A percentile compares a stretch with the other conserved stretches of the same genome.
phyloP scores from a whole-genome alignment of 345 rosid genomes.

The Lagerstroemia speciosa region DNA sequence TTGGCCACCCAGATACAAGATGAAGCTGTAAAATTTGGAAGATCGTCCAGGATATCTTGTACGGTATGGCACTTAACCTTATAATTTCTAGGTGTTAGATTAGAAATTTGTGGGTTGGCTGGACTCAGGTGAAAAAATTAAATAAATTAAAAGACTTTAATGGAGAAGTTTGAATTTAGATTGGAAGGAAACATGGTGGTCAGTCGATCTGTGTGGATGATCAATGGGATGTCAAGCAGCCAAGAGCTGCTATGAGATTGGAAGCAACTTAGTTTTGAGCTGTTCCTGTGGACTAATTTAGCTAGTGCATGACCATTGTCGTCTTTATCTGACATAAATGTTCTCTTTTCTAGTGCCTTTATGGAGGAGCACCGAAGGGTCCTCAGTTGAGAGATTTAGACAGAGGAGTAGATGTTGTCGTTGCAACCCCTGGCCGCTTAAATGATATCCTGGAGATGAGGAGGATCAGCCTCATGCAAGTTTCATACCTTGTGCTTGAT shows the following conservation, averaged over 20 bases:
- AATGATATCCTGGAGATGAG: slow-evolving; percentile 97
- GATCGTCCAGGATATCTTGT: slow-evolving; percentile 79
- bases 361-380: slow-evolving; percentile 98
- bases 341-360: slow-evolving; percentile 57
- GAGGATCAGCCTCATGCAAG: slow-evolving; percentile 75
- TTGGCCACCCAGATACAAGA: slow-evolving; percentile 93
- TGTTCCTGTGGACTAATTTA: neutral
- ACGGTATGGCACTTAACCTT: slow-evolving; percentile 40
- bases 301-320: neutral
- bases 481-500: slow-evolving; percentile 89
- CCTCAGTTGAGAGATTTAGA: slow-evolving; percentile 89
- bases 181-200: no score
- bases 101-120: neutral
- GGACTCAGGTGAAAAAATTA: neutral
- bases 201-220: no score
- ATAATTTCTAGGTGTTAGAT: neutral
- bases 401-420: slow-evolving; percentile 88
- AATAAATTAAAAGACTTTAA: no score
- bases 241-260: neutral
- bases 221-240: neutral
- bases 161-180: no score
- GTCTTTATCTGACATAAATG: slow-evolving; percentile 1
- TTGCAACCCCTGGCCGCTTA: slow-evolving; percentile 97
- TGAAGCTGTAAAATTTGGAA: slow-evolving; percentile 91
- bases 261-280: neutral